Percentiles rank a stretch among this genome's conserved stretches.
phyloP scores from a whole-genome alignment of 140 eudicot genomes.

The Ambrosia hybrid region DNA sequence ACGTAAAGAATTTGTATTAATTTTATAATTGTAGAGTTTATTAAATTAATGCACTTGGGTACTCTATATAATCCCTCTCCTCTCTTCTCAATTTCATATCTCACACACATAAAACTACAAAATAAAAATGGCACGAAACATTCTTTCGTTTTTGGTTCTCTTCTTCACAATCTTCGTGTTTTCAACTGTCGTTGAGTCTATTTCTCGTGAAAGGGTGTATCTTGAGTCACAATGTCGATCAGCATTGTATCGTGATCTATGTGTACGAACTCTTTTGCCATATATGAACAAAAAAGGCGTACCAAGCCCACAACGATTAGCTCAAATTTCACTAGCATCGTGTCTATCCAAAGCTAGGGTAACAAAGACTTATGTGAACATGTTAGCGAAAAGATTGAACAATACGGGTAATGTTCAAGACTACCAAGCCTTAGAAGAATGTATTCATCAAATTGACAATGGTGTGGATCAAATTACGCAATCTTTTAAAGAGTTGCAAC shows the following conservation, averaged over 20 bases:
- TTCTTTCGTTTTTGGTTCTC: conserved; percentile 35
- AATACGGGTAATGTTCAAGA: conserved; percentile 16
- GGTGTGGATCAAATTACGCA: conserved; percentile 51
- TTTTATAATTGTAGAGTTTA: neutral
- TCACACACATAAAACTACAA: conserved; percentile 18
- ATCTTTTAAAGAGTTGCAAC: conserved; percentile 46
- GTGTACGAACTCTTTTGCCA: conserved; percentile 40
- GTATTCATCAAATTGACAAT: conserved; percentile 45
- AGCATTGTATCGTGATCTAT: conserved; percentile 49
- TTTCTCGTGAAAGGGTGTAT: conserved; percentile 49
- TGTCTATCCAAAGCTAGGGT: conserved; percentile 41
- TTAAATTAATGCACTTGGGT: neutral
- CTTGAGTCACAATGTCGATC: conserved; percentile 41
- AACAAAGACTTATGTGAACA: conserved; percentile 37
- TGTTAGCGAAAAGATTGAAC: conserved; percentile 29
- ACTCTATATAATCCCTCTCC: conserved; percentile 15
- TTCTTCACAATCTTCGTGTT: conserved; percentile 34
- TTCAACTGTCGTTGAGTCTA: conserved; percentile 16
- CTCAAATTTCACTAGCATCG: conserved; percentile 47
- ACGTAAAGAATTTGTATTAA: conserved; percentile 1
- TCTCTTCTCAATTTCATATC: conserved; percentile 19
- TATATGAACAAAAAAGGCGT: conserved; percentile 18
- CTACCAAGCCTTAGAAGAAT: conserved; percentile 41
- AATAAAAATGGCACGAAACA: conserved; percentile 29
- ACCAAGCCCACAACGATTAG: conserved; percentile 39